phyloP scores from a whole-genome alignment of 306 rosid species.

The Acacia melanoxylon region DNA sequence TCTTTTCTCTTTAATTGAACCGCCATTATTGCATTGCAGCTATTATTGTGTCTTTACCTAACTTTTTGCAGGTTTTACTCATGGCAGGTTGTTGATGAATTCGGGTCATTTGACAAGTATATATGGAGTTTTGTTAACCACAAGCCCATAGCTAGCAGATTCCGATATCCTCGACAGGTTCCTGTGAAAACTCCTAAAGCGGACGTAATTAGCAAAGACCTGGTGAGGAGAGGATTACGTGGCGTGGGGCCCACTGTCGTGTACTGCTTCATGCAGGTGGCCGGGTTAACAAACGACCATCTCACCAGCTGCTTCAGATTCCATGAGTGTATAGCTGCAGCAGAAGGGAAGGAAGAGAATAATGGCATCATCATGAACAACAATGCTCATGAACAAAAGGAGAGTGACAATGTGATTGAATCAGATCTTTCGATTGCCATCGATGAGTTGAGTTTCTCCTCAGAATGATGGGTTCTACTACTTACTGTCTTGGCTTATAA shows the following conservation, averaged over 20 bases:
- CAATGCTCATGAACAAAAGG: constrained; percentile 38
- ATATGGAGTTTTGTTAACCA: constrained; percentile 83
- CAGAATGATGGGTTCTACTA: constrained; percentile 41
- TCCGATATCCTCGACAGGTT: constrained; percentile 85
- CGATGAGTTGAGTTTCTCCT: constrained; percentile 58
- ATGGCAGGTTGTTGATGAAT: constrained; percentile 77
- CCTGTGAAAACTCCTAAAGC: constrained; percentile 84
- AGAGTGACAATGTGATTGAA: constrained; percentile 43
- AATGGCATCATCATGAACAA: constrained; percentile 34
- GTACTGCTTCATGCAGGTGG: constrained; percentile 82
- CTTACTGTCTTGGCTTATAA: constrained; percentile 11
- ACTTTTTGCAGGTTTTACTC: constrained; percentile 68
- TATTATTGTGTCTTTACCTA: constrained; percentile 47
- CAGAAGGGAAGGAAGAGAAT: constrained; percentile 59
- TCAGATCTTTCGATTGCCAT: constrained; percentile 61
- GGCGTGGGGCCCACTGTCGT: constrained; percentile 71
- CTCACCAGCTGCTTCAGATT: constrained; percentile 76
- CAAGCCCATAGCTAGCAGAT: constrained; percentile 65
- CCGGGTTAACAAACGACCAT: constrained; percentile 79
- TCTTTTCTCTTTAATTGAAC: background rate
- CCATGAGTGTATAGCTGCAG: constrained; percentile 60
- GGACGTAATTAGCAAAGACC: constrained; percentile 75
- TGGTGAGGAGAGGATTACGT: constrained; percentile 76
- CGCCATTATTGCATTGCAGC: constrained; percentile 35
- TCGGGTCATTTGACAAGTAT: constrained; percentile 71